phyloP scores from a whole-genome alignment of 495 filamentous ascomycete genomes.

The Annulohypoxylon bovei region DNA sequence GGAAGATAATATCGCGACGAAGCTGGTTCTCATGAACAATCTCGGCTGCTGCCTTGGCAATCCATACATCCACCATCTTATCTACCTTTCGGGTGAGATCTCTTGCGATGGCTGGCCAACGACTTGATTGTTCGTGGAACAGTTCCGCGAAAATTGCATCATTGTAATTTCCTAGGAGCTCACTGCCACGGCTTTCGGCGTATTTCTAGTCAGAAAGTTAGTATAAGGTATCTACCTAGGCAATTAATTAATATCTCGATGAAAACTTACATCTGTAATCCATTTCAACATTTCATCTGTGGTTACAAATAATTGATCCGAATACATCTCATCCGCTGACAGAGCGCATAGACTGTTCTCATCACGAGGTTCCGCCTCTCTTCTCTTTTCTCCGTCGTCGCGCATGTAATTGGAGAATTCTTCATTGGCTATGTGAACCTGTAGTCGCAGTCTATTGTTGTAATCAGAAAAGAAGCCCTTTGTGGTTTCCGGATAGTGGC shows the following conservation, averaged over 20 bases:
- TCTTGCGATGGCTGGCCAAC: conserved; percentile 49
- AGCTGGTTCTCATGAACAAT: background rate
- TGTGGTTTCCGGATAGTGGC: conserved; percentile 28
- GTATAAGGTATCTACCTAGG: background rate
- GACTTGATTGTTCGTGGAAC: conserved; percentile 55
- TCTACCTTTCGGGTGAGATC: conserved; percentile 35
- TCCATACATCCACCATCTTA: conserved; percentile 3
- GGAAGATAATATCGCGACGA: background rate
- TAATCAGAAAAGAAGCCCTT: conserved; percentile 16
- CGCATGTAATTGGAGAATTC: conserved; percentile 26
- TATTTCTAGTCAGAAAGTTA: conserved; percentile 13
- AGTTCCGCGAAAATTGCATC: conserved; percentile 54
- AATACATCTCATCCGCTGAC: background rate
- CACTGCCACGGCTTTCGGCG: conserved; percentile 47
- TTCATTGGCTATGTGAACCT: conserved; percentile 23
- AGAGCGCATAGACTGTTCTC: background rate
- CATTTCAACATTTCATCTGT: background rate
- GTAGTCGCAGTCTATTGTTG: conserved; percentile 18
- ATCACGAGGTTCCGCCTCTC: background rate
- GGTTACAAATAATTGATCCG: background rate
- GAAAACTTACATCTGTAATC: background rate
- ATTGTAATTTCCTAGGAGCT: conserved; percentile 59
- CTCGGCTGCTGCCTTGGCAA: background rate
- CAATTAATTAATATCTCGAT: background rate
- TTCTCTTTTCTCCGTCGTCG: conserved; percentile 5